phyloP scores from a whole-genome alignment of 208 protist species.

The Porcisia hertigi region DNA sequence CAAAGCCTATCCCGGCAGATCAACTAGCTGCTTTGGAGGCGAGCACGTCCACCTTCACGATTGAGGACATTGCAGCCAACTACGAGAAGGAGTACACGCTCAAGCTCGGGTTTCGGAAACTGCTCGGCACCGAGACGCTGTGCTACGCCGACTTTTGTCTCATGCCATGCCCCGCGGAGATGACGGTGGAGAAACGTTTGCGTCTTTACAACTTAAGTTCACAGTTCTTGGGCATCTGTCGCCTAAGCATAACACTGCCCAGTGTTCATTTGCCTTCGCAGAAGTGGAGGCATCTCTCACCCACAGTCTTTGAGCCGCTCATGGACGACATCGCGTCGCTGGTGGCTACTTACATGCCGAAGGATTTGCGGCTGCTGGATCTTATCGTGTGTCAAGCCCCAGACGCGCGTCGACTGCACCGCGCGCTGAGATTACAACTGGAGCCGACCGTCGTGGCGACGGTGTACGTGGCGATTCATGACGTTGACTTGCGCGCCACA shows the following conservation, averaged over 20 bases:
- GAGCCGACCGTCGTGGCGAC: constrained; percentile 66
- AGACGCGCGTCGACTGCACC: constrained; percentile 55
- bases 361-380: constrained; percentile 62
- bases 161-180: constrained; percentile 31
- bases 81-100: constrained; percentile 47
- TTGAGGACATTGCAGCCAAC: constrained; percentile 23
- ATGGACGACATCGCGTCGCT: constrained; percentile 78
- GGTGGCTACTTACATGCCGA: constrained; percentile 58
- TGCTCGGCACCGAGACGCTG: constrained; percentile 33
- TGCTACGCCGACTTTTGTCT: constrained; percentile 76
- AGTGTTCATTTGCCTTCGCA: constrained; percentile 15
- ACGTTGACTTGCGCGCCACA: constrained; percentile 35
- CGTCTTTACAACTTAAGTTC: constrained; percentile 61
- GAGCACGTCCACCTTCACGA: constrained; percentile 21
- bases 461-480: constrained; percentile 58
- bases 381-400: constrained; percentile 40
- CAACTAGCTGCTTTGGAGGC: constrained; percentile 30
- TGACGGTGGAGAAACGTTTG: constrained; percentile 45
- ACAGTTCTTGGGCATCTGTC: constrained; percentile 57
- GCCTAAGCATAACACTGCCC: constrained; percentile 48
- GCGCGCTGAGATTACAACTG: constrained; percentile 56
- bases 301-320: constrained; percentile 43
- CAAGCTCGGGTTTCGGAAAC: constrained; percentile 44
- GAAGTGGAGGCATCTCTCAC: constrained; percentile 20
- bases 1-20: constrained; percentile 31